Evolutionary conservation across 2,329 filamentous ascomycete genomes (phyloP), one percentile per base, ranked within the genome.

Genomic region (Tolypocladium endophyticum): DNA sequence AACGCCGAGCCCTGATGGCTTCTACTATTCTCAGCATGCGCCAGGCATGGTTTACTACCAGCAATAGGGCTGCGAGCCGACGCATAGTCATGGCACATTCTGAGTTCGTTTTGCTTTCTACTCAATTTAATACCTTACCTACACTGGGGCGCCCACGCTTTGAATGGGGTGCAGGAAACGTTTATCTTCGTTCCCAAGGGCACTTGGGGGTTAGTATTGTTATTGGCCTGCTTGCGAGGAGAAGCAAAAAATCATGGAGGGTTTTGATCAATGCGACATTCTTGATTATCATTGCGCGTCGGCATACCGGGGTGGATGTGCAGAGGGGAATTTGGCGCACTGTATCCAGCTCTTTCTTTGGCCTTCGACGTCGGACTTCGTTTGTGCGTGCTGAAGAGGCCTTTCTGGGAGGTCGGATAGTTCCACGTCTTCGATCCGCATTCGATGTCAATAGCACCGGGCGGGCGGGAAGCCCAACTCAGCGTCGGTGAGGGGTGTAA

Each of bases 1-100:
- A 77, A 88, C 89, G 62, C 83, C 80, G 63, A 85, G 77, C 68
- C 80, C 82, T 68, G 80, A 86, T 71, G 80, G 79, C 62, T 96
- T 88, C 75, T 95, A 92, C 68, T 87, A 87, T 68, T 78, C 83
- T 28, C 84, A 83, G 64, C 74, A 77, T 58, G 74, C 76, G 3
- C 75, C 78, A 43, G 81, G 80, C 47, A 81, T 84, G 72, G 76
- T 85, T 63, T 87, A 85, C 71, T 87, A 86, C 68, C 76, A 79
- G 59, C 82, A 85, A 71, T 86, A 82, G 77, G 65, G 58, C 61
- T 69, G 65, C 66, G 69, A 64, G 59, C 56, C 62, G 38, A 43
- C 65, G 18, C 63, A 63, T 28, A 59, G 59, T 43, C 54, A 64
- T 67, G 57, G 61, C 65, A 61, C 65, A 61, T 61, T 59, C 68